Conservation (phyloP, 2,329 filamentous ascomycete species). For the Thyridium curvatum region DNA sequence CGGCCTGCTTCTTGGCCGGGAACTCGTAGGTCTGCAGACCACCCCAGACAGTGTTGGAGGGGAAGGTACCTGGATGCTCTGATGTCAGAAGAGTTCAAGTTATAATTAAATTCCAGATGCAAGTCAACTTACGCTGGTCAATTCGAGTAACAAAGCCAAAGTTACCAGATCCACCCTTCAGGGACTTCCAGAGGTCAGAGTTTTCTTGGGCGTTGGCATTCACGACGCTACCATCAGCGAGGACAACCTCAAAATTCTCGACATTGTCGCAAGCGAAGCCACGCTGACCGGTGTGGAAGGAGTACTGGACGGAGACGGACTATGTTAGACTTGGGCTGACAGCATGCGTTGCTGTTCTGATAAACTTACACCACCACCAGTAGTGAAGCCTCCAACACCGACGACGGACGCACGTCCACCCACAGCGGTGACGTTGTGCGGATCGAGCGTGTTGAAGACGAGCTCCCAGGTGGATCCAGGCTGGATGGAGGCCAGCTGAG, state of each 20-base stretch:
- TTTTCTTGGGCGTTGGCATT: slow-evolving; percentile 24
- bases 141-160: slow-evolving; percentile 25
- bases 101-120: no score
- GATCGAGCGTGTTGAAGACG: slow-evolving; percentile 28
- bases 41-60: slow-evolving; percentile 14
- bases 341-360: no score
- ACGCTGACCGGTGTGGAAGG: slow-evolving; percentile 15
- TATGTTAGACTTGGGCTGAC: no score
- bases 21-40: slow-evolving; percentile 10
- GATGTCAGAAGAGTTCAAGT: no score
- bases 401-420: slow-evolving; percentile 28
- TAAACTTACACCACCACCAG: slow-evolving; percentile 29
- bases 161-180: slow-evolving; percentile 35
- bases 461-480: slow-evolving; percentile 29
- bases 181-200: slow-evolving; percentile 31
- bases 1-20: background rate
- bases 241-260: slow-evolving; percentile 29
- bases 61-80: no score
- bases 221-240: slow-evolving; percentile 28
- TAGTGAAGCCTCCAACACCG: slow-evolving; percentile 25
- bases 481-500: slow-evolving; percentile 21
- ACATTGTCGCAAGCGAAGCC: slow-evolving; percentile 32
- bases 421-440: slow-evolving; percentile 20
- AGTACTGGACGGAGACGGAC: no score
- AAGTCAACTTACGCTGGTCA: slow-evolving; percentile 9